These are phyloP conservation scores for Entomortierella lignicola DNA, from an alignment of 192 early-diverging fungal species.

Conservation along the genomic window DNA sequence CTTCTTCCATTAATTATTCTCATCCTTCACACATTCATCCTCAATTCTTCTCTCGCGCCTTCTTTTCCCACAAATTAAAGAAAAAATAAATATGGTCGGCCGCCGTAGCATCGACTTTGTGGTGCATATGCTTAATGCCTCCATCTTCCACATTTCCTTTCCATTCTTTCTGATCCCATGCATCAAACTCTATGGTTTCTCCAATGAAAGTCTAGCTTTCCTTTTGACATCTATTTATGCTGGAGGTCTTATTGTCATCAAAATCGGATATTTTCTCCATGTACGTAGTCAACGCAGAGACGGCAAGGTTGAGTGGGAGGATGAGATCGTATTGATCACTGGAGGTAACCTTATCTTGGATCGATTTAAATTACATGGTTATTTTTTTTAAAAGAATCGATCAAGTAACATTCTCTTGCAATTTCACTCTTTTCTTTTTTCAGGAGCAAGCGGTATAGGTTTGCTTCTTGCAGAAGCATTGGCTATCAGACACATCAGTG, in stretches of 20 bases:
- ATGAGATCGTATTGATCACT: conserved; percentile 73
- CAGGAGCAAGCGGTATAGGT: conserved; percentile 72
- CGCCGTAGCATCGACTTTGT: conserved; percentile 43
- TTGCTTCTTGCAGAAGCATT: conserved; percentile 59
- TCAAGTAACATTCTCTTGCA: background rate
- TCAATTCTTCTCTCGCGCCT: background rate
- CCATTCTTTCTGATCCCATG: conserved; percentile 46
- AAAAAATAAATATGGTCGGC: conserved; percentile 32
- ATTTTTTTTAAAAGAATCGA: background rate
- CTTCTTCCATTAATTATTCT: background rate
- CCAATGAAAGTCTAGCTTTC: conserved; percentile 29
- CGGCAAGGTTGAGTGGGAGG: conserved; percentile 60
- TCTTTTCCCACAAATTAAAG: background rate
- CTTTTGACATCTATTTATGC: conserved; percentile 21
- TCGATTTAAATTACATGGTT: too few species aligned
- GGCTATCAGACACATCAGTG: conserved; percentile 51
- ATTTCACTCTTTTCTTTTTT: too few species aligned
- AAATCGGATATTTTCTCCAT: conserved; percentile 16
- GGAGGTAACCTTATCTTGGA: conserved; percentile 56
- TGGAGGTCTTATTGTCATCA: conserved; percentile 14
- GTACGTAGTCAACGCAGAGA: conserved; percentile 29
- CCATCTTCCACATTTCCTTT: conserved; percentile 51
- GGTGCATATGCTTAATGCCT: conserved; percentile 39
- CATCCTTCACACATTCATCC: conserved; percentile 1
- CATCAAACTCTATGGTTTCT: conserved; percentile 39